Evolutionary conservation across 2,329 filamentous ascomycete genomes (phyloP).

Genomic region (Fusarium algeriense): DNA sequence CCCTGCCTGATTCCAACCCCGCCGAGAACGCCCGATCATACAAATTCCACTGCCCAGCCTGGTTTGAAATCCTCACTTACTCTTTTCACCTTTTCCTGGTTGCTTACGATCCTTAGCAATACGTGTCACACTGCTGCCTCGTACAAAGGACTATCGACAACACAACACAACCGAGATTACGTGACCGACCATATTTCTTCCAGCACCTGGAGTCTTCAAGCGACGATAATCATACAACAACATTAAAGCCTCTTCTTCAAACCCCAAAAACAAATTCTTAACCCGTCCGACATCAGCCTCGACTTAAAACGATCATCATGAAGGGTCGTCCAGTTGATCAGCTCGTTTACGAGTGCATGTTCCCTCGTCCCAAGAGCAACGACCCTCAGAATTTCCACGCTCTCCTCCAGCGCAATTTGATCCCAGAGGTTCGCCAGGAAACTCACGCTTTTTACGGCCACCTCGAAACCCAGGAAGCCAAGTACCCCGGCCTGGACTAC

Average conservation of each 20-base stretch:
- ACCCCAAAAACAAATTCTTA: neutral
- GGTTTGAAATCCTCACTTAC: neutral
- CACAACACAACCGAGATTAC: conserved; percentile 35
- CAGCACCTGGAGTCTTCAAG: conserved; percentile 16
- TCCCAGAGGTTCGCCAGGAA: conserved; percentile 83
- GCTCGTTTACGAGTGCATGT: conserved; percentile 80
- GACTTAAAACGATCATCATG: conserved; percentile 62
- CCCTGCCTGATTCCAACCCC: conserved; percentile 36
- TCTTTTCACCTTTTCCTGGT: neutral
- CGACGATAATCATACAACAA: neutral
- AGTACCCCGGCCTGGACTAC: conserved; percentile 86
- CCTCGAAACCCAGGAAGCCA: conserved; percentile 82
- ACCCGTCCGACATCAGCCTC: conserved; percentile 5
- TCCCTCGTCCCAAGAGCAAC: conserved; percentile 73
- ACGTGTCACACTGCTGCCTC: conserved; percentile 3
- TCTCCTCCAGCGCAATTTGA: conserved; percentile 77
- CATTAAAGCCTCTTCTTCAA: neutral
- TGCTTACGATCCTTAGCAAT: neutral
- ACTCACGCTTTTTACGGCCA: conserved; percentile 84
- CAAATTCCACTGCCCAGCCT: conserved; percentile 27
- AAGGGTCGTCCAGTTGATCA: conserved; percentile 77
- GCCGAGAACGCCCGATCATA: conserved; percentile 47
- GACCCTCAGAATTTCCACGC: conserved; percentile 79
- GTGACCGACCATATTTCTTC: conserved; percentile 27
- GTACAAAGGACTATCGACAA: conserved; percentile 22